A percentile compares a stretch with the other conserved stretches of the same genome.
phyloP scores from a whole-genome alignment of 1,284 basidiomycete genomes.

The Lignosus rhinocerotis region DNA sequence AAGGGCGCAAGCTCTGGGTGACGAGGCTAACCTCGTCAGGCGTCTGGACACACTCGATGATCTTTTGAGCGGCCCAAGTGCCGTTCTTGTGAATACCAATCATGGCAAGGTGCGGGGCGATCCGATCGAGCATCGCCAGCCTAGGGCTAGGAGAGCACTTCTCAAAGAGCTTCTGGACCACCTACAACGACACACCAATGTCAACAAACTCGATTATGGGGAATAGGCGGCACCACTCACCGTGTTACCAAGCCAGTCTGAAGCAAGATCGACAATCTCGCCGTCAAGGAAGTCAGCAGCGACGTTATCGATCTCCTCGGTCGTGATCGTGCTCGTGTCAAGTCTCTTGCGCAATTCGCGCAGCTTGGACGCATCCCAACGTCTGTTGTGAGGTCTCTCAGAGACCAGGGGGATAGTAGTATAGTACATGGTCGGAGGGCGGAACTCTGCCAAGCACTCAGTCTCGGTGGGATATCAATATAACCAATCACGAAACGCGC shows the following conservation, averaged over 20 bases:
- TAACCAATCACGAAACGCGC: constrained; percentile 31
- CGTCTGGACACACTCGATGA: constrained; percentile 93
- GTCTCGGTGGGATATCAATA: background rate
- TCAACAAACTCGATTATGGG: constrained; percentile 8
- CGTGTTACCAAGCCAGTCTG: constrained; percentile 99
- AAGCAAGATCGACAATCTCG: constrained; percentile 91
- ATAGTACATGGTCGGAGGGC: constrained; percentile 91
- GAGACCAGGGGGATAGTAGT: constrained; percentile 87
- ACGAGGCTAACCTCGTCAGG: constrained; percentile 88
- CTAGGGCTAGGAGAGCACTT: constrained; percentile 79
- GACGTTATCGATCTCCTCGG: constrained; percentile 90
- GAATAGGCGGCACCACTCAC: constrained; percentile 45
- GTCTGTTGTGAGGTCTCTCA: constrained; percentile 80
- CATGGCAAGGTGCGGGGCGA: constrained; percentile 93
- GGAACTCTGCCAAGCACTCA: constrained; percentile 58
- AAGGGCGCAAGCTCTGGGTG: constrained; percentile 85
- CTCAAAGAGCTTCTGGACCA: constrained; percentile 97
- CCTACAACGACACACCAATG: constrained; percentile 40
- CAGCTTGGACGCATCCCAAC: constrained; percentile 92
- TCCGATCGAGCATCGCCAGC: constrained; percentile 89
- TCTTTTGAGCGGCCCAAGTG: constrained; percentile 99
- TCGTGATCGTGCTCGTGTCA: constrained; percentile 78
- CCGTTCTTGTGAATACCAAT: constrained; percentile 99
- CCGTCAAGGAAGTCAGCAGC: constrained; percentile 89
- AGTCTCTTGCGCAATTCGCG: constrained; percentile 93